phyloP scores from a whole-genome alignment of 202 grass and related monocot genomes.

The Zoysia matrella region DNA sequence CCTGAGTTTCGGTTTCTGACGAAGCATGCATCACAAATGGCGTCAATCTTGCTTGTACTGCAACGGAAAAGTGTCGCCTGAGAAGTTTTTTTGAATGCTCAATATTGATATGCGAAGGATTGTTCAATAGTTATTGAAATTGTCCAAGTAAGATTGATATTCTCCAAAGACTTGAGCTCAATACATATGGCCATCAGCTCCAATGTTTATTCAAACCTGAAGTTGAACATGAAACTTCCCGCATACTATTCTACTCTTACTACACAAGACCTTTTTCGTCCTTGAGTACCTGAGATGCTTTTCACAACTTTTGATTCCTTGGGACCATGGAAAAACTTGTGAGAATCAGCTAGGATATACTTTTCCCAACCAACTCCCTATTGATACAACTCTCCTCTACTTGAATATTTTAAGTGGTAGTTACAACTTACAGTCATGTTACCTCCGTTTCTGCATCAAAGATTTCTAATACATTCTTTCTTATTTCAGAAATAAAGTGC shows the following conservation, averaged over 20 bases:
- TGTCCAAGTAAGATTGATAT: not conserved
- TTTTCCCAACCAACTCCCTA: constrained; percentile 33
- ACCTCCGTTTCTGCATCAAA: not conserved
- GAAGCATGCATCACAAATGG: not conserved
- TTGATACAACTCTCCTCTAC: not conserved
- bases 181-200: constrained; percentile 7
- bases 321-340: constrained; percentile 40
- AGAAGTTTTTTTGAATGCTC: not conserved
- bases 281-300: not conserved
- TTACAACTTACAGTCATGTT: not conserved
- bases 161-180: constrained; percentile 21
- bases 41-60: no score
- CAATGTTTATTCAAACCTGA: not conserved
- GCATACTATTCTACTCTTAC: not conserved
- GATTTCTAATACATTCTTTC: constrained; percentile 19
- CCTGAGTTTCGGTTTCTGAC: not conserved
- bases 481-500: constrained; percentile 44
- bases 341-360: constrained; percentile 1
- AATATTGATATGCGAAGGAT: not conserved
- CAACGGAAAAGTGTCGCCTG: not conserved
- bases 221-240: not conserved
- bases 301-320: not conserved
- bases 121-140: not conserved
- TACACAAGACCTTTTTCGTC: not conserved
- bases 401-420: constrained; percentile 17